phyloP scores from a whole-genome alignment of 257 asterid genomes.

The Ballota nigra region DNA sequence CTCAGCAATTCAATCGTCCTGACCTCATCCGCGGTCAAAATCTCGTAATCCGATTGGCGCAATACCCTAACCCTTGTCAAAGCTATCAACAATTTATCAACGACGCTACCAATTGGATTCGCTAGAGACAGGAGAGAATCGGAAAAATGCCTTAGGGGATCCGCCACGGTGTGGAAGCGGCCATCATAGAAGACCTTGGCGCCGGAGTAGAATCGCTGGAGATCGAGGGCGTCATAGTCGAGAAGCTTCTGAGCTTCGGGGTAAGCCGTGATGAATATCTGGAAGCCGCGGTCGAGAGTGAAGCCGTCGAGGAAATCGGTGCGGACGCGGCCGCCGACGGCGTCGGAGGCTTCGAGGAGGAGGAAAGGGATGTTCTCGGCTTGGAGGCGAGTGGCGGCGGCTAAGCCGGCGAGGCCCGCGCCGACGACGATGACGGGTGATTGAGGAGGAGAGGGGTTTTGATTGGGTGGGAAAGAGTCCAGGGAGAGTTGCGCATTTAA shows the following conservation, averaged over 20 bases:
- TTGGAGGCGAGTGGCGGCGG: slow-evolving; percentile 85
- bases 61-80: slow-evolving; percentile 65
- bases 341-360: slow-evolving; percentile 82
- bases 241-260: slow-evolving; percentile 78
- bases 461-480: slow-evolving; percentile 37
- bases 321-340: slow-evolving; percentile 96
- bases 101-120: slow-evolving; percentile 71
- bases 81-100: slow-evolving; percentile 68
- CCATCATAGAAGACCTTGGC: slow-evolving; percentile 70
- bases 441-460: slow-evolving; percentile 25
- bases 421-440: slow-evolving; percentile 62
- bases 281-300: slow-evolving; percentile 94
- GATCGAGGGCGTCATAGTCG: slow-evolving; percentile 57
- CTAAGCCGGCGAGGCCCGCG: slow-evolving; percentile 92
- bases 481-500: slow-evolving; percentile 43
- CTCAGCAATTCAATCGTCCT: slow-evolving; percentile 53
- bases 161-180: slow-evolving; percentile 75
- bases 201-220: slow-evolving; percentile 75
- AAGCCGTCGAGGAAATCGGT: slow-evolving; percentile 76
- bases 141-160: slow-evolving; percentile 75
- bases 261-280: slow-evolving; percentile 88
- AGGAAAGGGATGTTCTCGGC: slow-evolving; percentile 67
- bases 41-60: slow-evolving; percentile 50
- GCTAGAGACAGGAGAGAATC: slow-evolving; percentile 52
- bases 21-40: slow-evolving; percentile 61